These are phyloP conservation scores for Betula pendula DNA, from an alignment of 306 rosid species.

Conservation along the genomic window DNA sequence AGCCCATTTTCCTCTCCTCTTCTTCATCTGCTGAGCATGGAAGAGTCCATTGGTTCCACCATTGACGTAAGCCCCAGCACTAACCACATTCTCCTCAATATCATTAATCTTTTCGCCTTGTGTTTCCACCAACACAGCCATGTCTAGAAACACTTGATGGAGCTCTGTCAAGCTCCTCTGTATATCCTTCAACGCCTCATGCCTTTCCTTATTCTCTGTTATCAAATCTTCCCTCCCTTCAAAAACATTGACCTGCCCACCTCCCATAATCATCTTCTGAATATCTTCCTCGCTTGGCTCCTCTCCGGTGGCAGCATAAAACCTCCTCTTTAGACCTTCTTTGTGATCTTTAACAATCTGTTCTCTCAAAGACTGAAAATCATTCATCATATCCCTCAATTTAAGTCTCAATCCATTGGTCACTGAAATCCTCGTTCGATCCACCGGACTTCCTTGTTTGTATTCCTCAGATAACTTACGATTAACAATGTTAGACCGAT, in stretches of 20 bases:
- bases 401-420: constrained; percentile 77
- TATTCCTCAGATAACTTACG: constrained; percentile 42
- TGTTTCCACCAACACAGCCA: constrained; percentile 86
- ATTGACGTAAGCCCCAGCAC: constrained; percentile 47
- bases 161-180: constrained; percentile 87
- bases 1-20: constrained; percentile 51
- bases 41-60: constrained; percentile 75
- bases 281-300: constrained; percentile 65
- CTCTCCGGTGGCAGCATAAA: constrained; percentile 56
- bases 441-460: constrained; percentile 58
- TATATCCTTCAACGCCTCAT: constrained; percentile 74
- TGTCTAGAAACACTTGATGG: constrained; percentile 91
- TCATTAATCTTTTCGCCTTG: constrained; percentile 75
- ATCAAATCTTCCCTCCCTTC: constrained; percentile 63
- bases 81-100: constrained; percentile 77
- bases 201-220: constrained; percentile 48
- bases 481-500: constrained; percentile 56
- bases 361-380: constrained; percentile 69
- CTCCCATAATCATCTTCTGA: constrained; percentile 65
- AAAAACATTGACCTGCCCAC: constrained; percentile 53
- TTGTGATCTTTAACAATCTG: constrained; percentile 65
- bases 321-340: constrained; percentile 78
- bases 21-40: constrained; percentile 71
- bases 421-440: constrained; percentile 66
- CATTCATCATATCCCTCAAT: constrained; percentile 71